A percentile compares a stretch with the other conserved stretches of the same genome.
These are phyloP conservation scores for Haematococcus lacustris DNA, from an alignment of 139 green algal species.

Conservation along the genomic window DNA sequence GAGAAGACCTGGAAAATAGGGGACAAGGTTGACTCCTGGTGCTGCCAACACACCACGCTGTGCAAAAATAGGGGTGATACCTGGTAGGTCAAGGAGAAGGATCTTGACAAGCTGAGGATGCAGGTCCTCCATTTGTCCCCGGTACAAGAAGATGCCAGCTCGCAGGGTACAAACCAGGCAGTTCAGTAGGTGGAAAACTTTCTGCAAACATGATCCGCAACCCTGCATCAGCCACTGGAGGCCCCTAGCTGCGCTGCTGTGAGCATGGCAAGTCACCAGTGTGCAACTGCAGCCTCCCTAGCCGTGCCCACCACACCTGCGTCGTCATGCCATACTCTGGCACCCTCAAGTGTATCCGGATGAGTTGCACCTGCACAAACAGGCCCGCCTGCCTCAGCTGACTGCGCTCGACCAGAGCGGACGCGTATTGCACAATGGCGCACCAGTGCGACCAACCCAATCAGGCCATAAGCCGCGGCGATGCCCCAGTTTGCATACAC, in stretches of 20 bases:
- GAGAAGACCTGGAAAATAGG: slow-evolving; percentile 63
- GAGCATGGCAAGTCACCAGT: too few relatives aligned
- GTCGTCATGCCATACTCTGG: slow-evolving; percentile 99
- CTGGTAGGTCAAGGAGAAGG: slow-evolving; percentile 81
- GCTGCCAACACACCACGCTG: neutral
- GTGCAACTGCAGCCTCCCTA: too few relatives aligned
- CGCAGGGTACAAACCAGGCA: slow-evolving; percentile 72
- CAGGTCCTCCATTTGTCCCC: slow-evolving; percentile 46
- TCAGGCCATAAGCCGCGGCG: too few relatives aligned
- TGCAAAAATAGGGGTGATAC: slow-evolving; percentile 21
- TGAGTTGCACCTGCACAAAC: slow-evolving; percentile 66
- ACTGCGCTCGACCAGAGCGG: neutral
- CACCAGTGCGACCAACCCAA: neutral
- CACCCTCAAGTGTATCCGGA: slow-evolving; percentile 86
- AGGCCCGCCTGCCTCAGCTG: neutral
- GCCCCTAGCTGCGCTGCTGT: too few relatives aligned
- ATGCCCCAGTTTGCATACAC: too few relatives aligned
- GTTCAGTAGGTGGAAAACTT: slow-evolving; percentile 98
- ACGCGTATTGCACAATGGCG: neutral
- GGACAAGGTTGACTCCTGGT: too few relatives aligned
- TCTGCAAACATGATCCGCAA: too few relatives aligned
- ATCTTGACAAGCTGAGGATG: slow-evolving; percentile 38
- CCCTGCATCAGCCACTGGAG: too few relatives aligned
- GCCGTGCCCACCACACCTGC: too few relatives aligned
- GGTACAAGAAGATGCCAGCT: slow-evolving; percentile 69